Percentiles rank a stretch among this genome's conserved stretches.
phyloP scores from a whole-genome alignment of 164 flowering plant genomes.

The Magnolia officinalis region DNA sequence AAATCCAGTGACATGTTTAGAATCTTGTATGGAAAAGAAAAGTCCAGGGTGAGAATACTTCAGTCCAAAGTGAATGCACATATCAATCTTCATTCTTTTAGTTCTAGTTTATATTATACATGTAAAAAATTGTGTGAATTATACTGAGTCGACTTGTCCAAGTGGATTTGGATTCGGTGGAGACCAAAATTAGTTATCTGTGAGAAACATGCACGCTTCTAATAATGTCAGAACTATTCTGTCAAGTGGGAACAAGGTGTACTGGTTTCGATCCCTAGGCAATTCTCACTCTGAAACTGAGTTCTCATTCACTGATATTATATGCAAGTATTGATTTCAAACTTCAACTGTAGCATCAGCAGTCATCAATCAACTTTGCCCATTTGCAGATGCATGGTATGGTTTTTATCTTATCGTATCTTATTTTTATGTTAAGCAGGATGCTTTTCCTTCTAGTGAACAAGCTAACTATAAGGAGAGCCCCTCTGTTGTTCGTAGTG shows the following conservation, averaged over 20 bases:
- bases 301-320: not conserved
- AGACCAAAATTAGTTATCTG: too few relatives aligned
- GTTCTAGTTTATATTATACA: not conserved
- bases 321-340: not conserved
- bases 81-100: not conserved
- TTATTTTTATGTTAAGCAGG: conserved; percentile 29
- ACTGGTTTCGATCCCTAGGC: too few relatives aligned
- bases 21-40: conserved; percentile 52
- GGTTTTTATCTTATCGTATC: not conserved
- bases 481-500: conserved; percentile 24
- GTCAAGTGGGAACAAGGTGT: too few relatives aligned
- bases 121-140: not conserved
- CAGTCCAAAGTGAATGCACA: not conserved
- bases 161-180: too few relatives aligned
- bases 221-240: too few relatives aligned
- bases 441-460: conserved; percentile 23
- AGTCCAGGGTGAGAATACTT: conserved; percentile 47
- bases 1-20: conserved; percentile 53
- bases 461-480: conserved; percentile 24
- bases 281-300: not conserved
- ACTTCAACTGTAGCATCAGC: not conserved
- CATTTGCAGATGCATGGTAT: not conserved
- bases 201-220: too few relatives aligned
- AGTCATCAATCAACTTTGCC: not conserved
- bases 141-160: too few relatives aligned